Base-by-base conservation (phyloP, 176 grass and related monocot genomes). In the Echinochloa phyllopogon region DNA sequence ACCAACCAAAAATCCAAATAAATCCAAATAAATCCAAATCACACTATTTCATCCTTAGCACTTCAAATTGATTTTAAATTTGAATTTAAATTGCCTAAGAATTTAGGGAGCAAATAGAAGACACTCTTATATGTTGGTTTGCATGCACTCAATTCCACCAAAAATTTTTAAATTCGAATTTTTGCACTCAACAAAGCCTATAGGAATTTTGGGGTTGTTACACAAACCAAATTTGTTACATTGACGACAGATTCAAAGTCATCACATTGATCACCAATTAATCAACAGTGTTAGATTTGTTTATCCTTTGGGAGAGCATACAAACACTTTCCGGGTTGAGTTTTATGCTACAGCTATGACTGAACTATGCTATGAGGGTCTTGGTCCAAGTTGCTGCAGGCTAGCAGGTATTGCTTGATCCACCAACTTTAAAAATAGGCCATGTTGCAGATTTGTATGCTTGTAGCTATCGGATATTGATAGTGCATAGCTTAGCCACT, bases 211-310 rank as follows among this genome's bases (percentile, higher is more conserved):
- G n/a, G n/a, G n/a, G n/a, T n/a, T n/a, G n/a, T n/a, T n/a, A n/a
- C n/a, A 79, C 8, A 74, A 56, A 8, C 24, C 48, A 74, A 74
- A 48, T 41, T 7, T 50, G 15, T 58, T 41, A 39, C 41, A 44
- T 64, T 55, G 15, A 60, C 27, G 43, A 27, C 7, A 42, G 14
- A 58, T 63, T 48, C 18, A 69, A 23, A 78, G 72, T 63, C 37
- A 78, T 24, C 23, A 75, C 29, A 68, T 6, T 48, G 37, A 56
- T 84, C 84, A 55, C 18, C 20, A 51, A 18, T 17, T 74, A 74
- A 73, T 65, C 24, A 81, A 44, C 25, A 16, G 15, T 25, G 17
- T 43, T 65, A 52, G 62, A 79, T 4, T 42, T 64, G 52, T 65
- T 14, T 68, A 81, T 72, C 37, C 65, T 71, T 72, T 48, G 14